Evolutionary conservation across 1,139 yeast genomes (phyloP).

Genomic region (Pichia inconspicua): DNA sequence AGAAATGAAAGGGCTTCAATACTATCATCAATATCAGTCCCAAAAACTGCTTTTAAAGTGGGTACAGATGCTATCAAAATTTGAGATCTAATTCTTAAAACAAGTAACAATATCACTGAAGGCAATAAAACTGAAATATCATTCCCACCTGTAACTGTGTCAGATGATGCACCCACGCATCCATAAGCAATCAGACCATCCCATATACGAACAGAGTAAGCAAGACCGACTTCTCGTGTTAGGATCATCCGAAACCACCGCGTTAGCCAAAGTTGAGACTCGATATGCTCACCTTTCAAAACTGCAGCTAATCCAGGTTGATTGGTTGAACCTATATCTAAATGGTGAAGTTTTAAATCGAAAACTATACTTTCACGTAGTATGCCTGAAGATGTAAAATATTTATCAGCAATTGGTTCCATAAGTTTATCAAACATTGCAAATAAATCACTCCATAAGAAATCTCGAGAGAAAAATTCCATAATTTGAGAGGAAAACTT

Average conservation of each 20-base stretch:
- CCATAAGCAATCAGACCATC: slow-evolving; percentile 45
- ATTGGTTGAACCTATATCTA: slow-evolving; percentile 27
- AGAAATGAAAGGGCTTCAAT: slow-evolving; percentile 54
- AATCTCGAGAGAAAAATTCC: slow-evolving; percentile 34
- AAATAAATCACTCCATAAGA: slow-evolving; percentile 40
- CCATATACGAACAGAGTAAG: slow-evolving; percentile 43
- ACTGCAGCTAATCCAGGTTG: slow-evolving; percentile 38
- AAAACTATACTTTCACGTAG: slow-evolving; percentile 35
- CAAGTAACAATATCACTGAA: slow-evolving; percentile 42
- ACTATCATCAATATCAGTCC: slow-evolving; percentile 33
- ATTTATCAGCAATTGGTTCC: slow-evolving; percentile 34
- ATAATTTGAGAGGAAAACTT: slow-evolving; percentile 16
- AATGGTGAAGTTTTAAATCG: slow-evolving; percentile 36
- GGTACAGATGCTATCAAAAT: slow-evolving; percentile 7
- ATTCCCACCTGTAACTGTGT: slow-evolving; percentile 7
- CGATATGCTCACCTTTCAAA: slow-evolving; percentile 34
- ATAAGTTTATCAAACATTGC: slow-evolving; percentile 39
- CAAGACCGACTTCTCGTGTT: slow-evolving; percentile 51
- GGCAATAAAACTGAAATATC: slow-evolving; percentile 37
- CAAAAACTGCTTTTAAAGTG: neutral
- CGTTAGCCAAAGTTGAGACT: slow-evolving; percentile 60
- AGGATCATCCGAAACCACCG: slow-evolving; percentile 54
- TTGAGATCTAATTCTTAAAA: slow-evolving; percentile 40
- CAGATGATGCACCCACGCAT: slow-evolving; percentile 13
- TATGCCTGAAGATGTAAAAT: slow-evolving; percentile 29